Percentiles rank a stretch among this genome's conserved stretches.
These are phyloP conservation scores for Chlorella sp. DNA, from an alignment of 139 green algal genomes.

Conservation along the genomic window DNA sequence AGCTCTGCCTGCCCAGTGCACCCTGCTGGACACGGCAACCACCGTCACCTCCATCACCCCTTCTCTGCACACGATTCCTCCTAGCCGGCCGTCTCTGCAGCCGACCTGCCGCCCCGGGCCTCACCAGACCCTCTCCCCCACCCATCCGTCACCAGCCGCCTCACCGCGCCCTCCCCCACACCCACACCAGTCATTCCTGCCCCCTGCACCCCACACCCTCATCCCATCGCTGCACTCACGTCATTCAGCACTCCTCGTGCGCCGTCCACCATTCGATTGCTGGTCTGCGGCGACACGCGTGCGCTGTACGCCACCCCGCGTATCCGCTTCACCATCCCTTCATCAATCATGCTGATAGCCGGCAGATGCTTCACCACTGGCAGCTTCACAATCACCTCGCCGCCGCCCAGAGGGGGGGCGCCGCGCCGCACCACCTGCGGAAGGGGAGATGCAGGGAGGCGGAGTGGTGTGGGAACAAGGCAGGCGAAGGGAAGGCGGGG, in stretches of 20 bases:
- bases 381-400: slow-evolving; percentile 82
- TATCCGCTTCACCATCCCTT: slow-evolving; percentile 96
- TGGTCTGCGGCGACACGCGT: slow-evolving; percentile 80
- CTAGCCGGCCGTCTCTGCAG: no score
- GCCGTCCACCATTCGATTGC: slow-evolving; percentile 93
- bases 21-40: no score
- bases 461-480: not conserved
- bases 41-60: no score
- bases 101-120: not conserved
- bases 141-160: no score
- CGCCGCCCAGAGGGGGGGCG: slow-evolving; percentile 83
- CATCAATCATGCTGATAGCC: slow-evolving; percentile 72
- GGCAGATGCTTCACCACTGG: slow-evolving; percentile 74
- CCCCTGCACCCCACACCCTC: not conserved
- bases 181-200: not conserved
- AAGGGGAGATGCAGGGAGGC: not conserved
- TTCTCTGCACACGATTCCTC: no score
- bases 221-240: not conserved
- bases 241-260: slow-evolving; percentile 90
- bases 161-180: not conserved
- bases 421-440: slow-evolving; percentile 69
- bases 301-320: slow-evolving; percentile 93
- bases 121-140: not conserved
- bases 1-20: no score
- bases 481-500: not conserved